phyloP scores from a whole-genome alignment of 139 green algal species.

The Coelastrella sp. region DNA sequence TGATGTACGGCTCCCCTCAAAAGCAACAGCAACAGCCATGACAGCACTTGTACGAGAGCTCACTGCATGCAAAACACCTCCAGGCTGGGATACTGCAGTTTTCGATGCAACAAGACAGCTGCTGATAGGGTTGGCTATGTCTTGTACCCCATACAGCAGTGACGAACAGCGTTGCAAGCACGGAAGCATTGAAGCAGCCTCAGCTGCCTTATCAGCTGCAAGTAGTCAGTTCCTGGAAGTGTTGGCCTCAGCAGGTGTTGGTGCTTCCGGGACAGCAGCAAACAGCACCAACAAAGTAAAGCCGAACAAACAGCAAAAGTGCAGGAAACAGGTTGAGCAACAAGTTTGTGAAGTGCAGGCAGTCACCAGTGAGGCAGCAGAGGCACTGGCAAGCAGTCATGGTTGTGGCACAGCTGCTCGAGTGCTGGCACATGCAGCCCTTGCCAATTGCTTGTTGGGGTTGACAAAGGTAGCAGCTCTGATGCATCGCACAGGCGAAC shows the following conservation, averaged over 20 bases:
- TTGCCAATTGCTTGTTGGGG: constrained; percentile 7
- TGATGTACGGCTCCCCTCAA: not conserved
- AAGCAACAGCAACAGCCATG: not conserved
- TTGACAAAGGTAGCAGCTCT: not conserved
- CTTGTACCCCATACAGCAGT: too few relatives aligned
- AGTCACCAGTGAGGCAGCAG: not conserved
- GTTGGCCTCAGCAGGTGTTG: too few relatives aligned
- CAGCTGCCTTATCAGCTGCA: constrained; percentile 6
- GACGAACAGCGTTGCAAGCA: too few relatives aligned
- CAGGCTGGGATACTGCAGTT: not conserved
- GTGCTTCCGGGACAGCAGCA: not conserved
- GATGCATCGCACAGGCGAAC: constrained; percentile 1
- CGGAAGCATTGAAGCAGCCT: not conserved
- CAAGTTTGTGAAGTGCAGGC: not conserved
- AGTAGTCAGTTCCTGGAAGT: not conserved
- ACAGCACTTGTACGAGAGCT: not conserved
- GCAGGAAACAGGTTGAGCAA: not conserved
- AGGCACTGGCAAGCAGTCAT: not conserved
- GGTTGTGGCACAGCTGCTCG: not conserved
- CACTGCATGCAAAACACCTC: not conserved
- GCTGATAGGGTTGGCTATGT: not conserved
- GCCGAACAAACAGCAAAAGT: not conserved
- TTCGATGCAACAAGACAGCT: constrained; percentile 4
- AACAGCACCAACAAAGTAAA: constrained; percentile 8
- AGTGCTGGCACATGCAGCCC: constrained; percentile 2